Evolutionary conservation across 768 basidiomycete species (phyloP).

Genomic region (Suillus hirtellus): DNA sequence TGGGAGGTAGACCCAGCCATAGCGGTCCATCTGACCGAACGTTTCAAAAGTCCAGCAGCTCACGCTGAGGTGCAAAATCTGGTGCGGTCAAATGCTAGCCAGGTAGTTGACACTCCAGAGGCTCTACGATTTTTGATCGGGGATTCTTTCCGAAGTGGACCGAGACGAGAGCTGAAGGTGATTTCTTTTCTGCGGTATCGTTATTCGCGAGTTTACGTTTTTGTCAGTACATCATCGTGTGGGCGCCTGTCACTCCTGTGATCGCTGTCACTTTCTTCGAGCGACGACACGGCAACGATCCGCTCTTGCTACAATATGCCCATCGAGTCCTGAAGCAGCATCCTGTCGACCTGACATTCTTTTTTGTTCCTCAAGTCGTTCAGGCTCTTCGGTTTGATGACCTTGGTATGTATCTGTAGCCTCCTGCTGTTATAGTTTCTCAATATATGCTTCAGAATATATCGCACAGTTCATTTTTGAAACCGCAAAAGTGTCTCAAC

Average conservation of each 20-base stretch:
- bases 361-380: slow-evolving; percentile 98
- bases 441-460: slow-evolving; percentile 59
- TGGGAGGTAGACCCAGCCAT: slow-evolving; percentile 87
- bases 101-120: slow-evolving; percentile 75
- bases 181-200: neutral
- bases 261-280: slow-evolving; percentile 85
- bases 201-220: slow-evolving; percentile 2
- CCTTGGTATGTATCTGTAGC: slow-evolving; percentile 54
- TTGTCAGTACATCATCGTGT: slow-evolving; percentile 77
- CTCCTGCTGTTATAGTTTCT: neutral
- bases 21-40: slow-evolving; percentile 81
- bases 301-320: slow-evolving; percentile 90
- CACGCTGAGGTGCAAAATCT: slow-evolving; percentile 74
- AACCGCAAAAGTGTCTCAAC: slow-evolving; percentile 93
- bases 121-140: slow-evolving; percentile 81
- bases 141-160: slow-evolving; percentile 56
- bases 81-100: slow-evolving; percentile 69
- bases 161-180: slow-evolving; percentile 77
- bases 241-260: slow-evolving; percentile 86
- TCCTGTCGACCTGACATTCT: slow-evolving; percentile 93
- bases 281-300: slow-evolving; percentile 78
- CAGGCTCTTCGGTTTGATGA: slow-evolving; percentile 92
- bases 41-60: slow-evolving; percentile 72
- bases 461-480: slow-evolving; percentile 95
- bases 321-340: slow-evolving; percentile 94